Evolutionary conservation across 2,329 filamentous ascomycete species (phyloP), one percentile per base, ranked within the genome.

Genomic region (Fusarium devonianum): DNA sequence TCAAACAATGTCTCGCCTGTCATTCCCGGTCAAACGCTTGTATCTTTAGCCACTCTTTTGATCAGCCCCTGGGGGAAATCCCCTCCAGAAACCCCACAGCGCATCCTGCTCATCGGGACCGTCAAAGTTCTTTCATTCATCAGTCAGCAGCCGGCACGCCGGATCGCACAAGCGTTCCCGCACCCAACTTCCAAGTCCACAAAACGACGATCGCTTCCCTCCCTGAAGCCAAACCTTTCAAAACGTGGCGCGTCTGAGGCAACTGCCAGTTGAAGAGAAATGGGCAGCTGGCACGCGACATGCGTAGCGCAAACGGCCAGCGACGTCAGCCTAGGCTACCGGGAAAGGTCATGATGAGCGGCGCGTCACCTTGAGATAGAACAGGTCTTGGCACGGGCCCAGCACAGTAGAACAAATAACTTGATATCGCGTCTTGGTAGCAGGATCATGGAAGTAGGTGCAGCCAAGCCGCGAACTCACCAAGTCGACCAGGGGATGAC

Each of bases 281-380:
- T n/a, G 25, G 42, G 26, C 32, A 26, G 18, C 22, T 25, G 35
- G 53, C 46, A 60, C 61, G 61, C 59, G 60, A 41, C 42, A 32
- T 49, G 34, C 39, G 47, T 58, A 49, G 46, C 32, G 49, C 37
- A 22, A 18, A 41, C 18, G 7, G 25, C 17, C 28, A 16, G 35
- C 50, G 59, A 63, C 55, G 57, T 60, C 62, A 62, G 46, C 26
- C 12, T 35, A n/a, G 16, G 17, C 25, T 46, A 38, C 56, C 49
- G 8, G 26, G 26, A 53, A 38, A 14, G 53, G 48, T 9, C 30
- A 26, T 49, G 56, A 59, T 51, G 53, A 14, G 55, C 48, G 39
- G n/a, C 38, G 28, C 14, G 16, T 40, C 14, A 34, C 7, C 22
- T 40, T 10, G 10, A 41, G 44, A 48, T 48, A 48, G 42, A 29